Percentiles rank a stretch among this genome's conserved stretches.
Conservation (phyloP, 768 basidiomycete species). For the Myochromella boudieri region DNA sequence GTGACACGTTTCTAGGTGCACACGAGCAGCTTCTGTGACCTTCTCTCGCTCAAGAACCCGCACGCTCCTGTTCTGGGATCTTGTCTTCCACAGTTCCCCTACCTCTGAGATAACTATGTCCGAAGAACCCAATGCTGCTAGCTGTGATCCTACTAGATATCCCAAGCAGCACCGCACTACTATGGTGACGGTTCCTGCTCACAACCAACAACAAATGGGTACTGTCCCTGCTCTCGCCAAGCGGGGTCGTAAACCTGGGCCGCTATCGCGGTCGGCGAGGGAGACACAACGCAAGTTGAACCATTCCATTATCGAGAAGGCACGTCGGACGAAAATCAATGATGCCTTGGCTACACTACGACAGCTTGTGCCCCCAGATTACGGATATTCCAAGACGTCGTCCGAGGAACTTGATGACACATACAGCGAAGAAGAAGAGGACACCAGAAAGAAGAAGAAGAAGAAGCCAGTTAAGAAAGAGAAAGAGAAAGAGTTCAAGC, state of each 20-base stretch:
- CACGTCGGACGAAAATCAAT: slow-evolving; percentile 94
- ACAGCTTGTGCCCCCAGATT: slow-evolving; percentile 69
- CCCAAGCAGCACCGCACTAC: slow-evolving; percentile 29
- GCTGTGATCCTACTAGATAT: slow-evolving; percentile 38
- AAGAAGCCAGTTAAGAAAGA: slow-evolving; percentile 35
- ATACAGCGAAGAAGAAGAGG: slow-evolving; percentile 35
- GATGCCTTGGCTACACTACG: slow-evolving; percentile 79
- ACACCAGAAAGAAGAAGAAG: slow-evolving; percentile 29
- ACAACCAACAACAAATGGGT: slow-evolving; percentile 9
- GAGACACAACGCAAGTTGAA: slow-evolving; percentile 90
- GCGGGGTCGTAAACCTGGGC: slow-evolving; percentile 74
- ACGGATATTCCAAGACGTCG: slow-evolving; percentile 33
- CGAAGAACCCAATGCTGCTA: slow-evolving; percentile 29
- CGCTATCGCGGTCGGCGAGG: slow-evolving; percentile 71
- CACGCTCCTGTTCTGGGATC: background rate
- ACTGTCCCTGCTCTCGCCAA: slow-evolving; percentile 42
- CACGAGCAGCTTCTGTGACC: slow-evolving; percentile 2
- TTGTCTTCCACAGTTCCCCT: too few species aligned
- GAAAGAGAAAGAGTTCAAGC: slow-evolving; percentile 87
- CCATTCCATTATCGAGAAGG: slow-evolving; percentile 93
- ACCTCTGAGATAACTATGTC: too few species aligned
- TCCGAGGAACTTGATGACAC: too few species aligned
- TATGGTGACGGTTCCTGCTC: background rate
- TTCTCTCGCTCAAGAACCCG: background rate
- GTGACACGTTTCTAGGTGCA: slow-evolving; percentile 27